These are phyloP conservation scores for Ophiobolus disseminans DNA, from an alignment of 2,329 filamentous ascomycete genomes.

Conservation along the genomic window DNA sequence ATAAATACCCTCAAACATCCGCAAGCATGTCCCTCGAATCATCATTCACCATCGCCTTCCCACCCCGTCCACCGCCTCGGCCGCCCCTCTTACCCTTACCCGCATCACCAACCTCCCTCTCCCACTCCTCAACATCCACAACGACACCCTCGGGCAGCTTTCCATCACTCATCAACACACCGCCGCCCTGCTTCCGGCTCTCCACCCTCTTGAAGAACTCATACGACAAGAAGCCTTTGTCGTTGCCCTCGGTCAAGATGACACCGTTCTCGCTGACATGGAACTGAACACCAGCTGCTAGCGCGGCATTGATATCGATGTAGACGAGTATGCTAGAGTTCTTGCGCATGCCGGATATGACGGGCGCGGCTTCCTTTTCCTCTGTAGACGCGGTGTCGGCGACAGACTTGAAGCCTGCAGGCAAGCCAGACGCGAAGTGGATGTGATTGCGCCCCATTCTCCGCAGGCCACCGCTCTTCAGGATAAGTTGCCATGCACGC, in stretches of 20 bases:
- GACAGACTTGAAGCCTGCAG: constrained; percentile 52
- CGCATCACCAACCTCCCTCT: constrained; percentile 36
- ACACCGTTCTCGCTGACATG: constrained; percentile 66
- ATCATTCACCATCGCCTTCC: constrained; percentile 31
- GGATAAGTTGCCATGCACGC: constrained; percentile 76
- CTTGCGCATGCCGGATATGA: constrained; percentile 82
- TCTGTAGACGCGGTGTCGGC: constrained; percentile 26
- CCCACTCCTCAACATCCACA: constrained; percentile 47
- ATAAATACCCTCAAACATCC: constrained; percentile 16
- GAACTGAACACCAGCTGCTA: constrained; percentile 70
- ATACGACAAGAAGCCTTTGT: constrained; percentile 47
- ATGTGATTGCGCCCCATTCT: constrained; percentile 87
- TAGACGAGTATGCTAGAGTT: constrained; percentile 70
- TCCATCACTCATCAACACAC: constrained; percentile 75
- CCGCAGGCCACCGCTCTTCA: constrained; percentile 77
- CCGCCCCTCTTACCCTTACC: constrained; percentile 32
- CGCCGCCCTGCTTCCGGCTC: constrained; percentile 65
- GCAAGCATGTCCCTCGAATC: constrained; percentile 31
- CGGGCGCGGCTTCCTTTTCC: constrained; percentile 49
- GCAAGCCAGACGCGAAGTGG: constrained; percentile 82
- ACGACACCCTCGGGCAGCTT: constrained; percentile 56
- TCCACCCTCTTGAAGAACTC: constrained; percentile 74
- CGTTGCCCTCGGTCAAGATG: constrained; percentile 57
- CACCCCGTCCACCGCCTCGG: constrained; percentile 31
- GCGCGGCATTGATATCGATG: constrained; percentile 72